Conservation (phyloP, 2,329 filamentous ascomycete species). For the Monilinia laxa region DNA sequence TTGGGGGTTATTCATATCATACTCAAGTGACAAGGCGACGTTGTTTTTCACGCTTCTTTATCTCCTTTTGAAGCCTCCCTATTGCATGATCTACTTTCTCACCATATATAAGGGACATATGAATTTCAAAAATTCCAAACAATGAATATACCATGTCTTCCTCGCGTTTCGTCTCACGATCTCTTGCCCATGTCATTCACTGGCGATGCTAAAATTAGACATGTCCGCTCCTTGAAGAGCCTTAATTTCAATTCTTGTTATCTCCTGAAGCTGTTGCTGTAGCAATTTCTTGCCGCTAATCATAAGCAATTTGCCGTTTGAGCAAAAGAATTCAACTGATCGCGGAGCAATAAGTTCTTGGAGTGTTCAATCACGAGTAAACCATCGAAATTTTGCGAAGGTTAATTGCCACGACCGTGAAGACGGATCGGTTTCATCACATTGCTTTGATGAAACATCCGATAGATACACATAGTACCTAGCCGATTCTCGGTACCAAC, state of each 20-base stretch:
- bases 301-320: slow-evolving; percentile 18
- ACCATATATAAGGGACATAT: slow-evolving; percentile 47
- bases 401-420: slow-evolving; percentile 24
- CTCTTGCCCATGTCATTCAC: slow-evolving; percentile 40
- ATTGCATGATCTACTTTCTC: slow-evolving; percentile 41
- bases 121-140: slow-evolving; percentile 45
- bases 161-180: slow-evolving; percentile 40
- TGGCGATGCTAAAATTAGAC: slow-evolving; percentile 37
- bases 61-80: slow-evolving; percentile 40
- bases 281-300: slow-evolving; percentile 26
- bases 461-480: slow-evolving; percentile 32
- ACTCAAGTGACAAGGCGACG: not conserved
- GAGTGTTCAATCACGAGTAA: slow-evolving; percentile 32
- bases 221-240: slow-evolving; percentile 26
- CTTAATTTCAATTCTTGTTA: slow-evolving; percentile 24
- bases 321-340: slow-evolving; percentile 30
- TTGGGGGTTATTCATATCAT: slow-evolving; percentile 8
- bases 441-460: slow-evolving; percentile 22
- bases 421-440: not conserved
- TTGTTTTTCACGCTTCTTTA: slow-evolving; percentile 31
- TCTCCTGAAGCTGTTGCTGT: slow-evolving; percentile 23
- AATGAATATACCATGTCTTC: slow-evolving; percentile 46
- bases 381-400: slow-evolving; percentile 30
- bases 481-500: slow-evolving; percentile 31
- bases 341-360: slow-evolving; percentile 30